These are phyloP conservation scores for Zarea fungicola DNA, from an alignment of 2,329 filamentous ascomycete genomes.

Conservation along the genomic window DNA sequence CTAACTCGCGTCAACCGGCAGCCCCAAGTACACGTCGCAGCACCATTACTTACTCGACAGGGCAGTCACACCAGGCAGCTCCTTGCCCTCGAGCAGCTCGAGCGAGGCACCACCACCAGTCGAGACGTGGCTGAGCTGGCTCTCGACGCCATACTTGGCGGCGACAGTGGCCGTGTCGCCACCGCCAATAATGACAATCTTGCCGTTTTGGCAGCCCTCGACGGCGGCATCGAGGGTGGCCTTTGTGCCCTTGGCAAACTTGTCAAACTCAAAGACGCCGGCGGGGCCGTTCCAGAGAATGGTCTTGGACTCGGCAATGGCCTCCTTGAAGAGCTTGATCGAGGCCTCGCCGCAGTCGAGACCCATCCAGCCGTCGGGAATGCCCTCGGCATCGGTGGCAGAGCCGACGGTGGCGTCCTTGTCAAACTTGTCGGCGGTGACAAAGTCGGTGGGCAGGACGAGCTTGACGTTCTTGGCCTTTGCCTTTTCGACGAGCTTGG, in stretches of 20 bases:
- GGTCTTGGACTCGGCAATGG: slow-evolving; percentile 84
- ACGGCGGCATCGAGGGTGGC: slow-evolving; percentile 85
- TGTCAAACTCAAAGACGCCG: slow-evolving; percentile 95
- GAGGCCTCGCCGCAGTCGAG: slow-evolving; percentile 91
- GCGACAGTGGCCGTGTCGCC: slow-evolving; percentile 97
- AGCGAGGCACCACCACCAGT: slow-evolving; percentile 93
- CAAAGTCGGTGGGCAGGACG: slow-evolving; percentile 88
- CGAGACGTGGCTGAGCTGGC: slow-evolving; percentile 96
- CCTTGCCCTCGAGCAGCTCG: slow-evolving; percentile 97
- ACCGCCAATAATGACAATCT: slow-evolving; percentile 97
- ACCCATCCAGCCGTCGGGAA: slow-evolving; percentile 97
- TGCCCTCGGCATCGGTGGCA: slow-evolving; percentile 81
- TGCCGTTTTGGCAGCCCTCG: slow-evolving; percentile 68
- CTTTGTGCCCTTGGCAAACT: slow-evolving; percentile 91
- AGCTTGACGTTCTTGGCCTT: slow-evolving; percentile 95
- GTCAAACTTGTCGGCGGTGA: slow-evolving; percentile 93
- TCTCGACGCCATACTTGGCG: slow-evolving; percentile 92
- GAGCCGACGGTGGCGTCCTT: slow-evolving; percentile 74
- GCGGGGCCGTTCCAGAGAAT: slow-evolving; percentile 99
- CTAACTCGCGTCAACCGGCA: slow-evolving; percentile 4
- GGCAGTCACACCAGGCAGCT: slow-evolving; percentile 85
- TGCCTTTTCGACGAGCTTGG: slow-evolving; percentile 84
- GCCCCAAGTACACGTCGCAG: neutral
- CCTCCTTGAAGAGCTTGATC: slow-evolving; percentile 78
- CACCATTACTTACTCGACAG: slow-evolving; percentile 68